Evolutionary conservation across 2,329 filamentous ascomycete genomes (phyloP).

Genomic region (Cladophialophora psammophila): DNA sequence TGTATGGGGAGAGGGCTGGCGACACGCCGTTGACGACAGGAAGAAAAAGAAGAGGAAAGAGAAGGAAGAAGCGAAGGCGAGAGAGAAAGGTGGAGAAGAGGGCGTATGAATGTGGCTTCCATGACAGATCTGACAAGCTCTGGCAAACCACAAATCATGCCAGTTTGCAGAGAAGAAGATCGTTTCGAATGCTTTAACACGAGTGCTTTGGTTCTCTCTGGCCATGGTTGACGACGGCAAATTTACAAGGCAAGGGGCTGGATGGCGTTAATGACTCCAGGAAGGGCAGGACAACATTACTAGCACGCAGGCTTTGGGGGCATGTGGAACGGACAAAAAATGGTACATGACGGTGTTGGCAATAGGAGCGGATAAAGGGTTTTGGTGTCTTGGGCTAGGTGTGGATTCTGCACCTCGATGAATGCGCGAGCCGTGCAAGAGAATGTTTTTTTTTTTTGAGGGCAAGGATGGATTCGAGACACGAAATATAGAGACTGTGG

Average conservation of each 20-base stretch:
- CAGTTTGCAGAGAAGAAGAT: neutral
- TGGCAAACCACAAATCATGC: too few relatives aligned
- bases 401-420: too few relatives aligned
- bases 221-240: neutral
- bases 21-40: conserved; percentile 61
- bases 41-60: conserved; percentile 49
- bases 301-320: neutral
- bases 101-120: conserved; percentile 10
- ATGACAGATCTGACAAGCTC: too few relatives aligned
- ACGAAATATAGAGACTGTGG: too few relatives aligned
- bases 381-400: too few relatives aligned
- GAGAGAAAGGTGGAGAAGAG: conserved; percentile 23
- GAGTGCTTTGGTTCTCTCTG: neutral
- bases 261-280: neutral
- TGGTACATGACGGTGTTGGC: neutral
- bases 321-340: neutral
- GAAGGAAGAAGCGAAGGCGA: conserved; percentile 35
- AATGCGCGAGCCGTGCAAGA: too few relatives aligned
- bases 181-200: neutral
- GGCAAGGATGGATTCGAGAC: too few relatives aligned
- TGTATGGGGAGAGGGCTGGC: conserved; percentile 60
- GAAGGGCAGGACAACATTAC: neutral
- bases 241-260: neutral
- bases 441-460: too few relatives aligned
- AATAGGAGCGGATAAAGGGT: too few relatives aligned